These are phyloP conservation scores for Schoenoplectus tabernaemontani DNA, from an alignment of 202 grass and related monocot genomes.

Conservation along the genomic window DNA sequence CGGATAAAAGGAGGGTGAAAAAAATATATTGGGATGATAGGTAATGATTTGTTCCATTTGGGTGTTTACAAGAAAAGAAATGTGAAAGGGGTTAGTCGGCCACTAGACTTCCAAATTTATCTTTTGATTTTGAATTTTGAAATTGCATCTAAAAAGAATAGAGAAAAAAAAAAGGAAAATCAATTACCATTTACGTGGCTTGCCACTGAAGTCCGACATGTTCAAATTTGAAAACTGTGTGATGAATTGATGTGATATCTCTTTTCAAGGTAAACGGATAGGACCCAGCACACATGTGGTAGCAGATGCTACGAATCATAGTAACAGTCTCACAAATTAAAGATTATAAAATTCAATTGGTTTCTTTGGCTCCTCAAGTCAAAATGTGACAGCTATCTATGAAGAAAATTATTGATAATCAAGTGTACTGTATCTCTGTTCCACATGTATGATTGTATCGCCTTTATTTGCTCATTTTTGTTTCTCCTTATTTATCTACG, in stretches of 20 bases:
- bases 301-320: not conserved
- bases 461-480: not conserved
- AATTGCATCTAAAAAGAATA: constrained; percentile 18
- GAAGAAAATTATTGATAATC: not conserved
- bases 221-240: constrained; percentile 14
- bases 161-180: not conserved
- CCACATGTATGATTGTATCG: too few relatives aligned
- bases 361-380: not conserved
- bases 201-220: not conserved
- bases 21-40: constrained; percentile 5
- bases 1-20: not conserved
- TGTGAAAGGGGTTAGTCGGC: constrained; percentile 14
- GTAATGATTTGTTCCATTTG: constrained; percentile 17
- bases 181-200: not conserved
- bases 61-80: constrained; percentile 8
- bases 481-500: not conserved
- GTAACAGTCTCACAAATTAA: not conserved
- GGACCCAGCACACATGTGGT: not conserved
- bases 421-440: not conserved
- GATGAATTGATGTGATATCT: not conserved
- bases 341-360: not conserved
- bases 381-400: not conserved
- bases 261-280: not conserved
- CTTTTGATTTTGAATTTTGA: constrained; percentile 18
- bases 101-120: constrained; percentile 11